Base-by-base conservation (phyloP, 306 rosid species). In the Sechiopsis laciniata region DNA sequence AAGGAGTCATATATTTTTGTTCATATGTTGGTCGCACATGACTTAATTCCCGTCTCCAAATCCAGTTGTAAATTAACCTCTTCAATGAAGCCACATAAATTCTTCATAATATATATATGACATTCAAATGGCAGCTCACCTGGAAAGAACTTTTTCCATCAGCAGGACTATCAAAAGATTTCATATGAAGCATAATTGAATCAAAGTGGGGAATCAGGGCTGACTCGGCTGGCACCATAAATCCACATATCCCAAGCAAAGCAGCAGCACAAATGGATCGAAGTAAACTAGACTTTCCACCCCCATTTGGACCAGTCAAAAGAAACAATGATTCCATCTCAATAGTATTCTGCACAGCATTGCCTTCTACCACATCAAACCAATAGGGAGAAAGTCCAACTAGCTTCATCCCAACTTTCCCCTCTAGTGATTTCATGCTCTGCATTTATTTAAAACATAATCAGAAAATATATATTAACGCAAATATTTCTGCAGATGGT, bases 251-350 rank as follows among this genome's bases (percentile, higher is more conserved):
- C 75, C 98, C 98, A 76, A 94, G 98, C 72, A 94, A 85, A 12
- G 89, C 77, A 71, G 97, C 92, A 73, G 98, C 98, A 82, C 97
- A 94, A 72, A 90, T 75, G 76, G 98, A 94, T 76, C 97, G 88
- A 65, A 94, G 88, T 71, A 94, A 84, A 79, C 98, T 94, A 74
- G 97, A 94, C 82, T 94, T 94, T 68, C 98, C 97, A 67, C 98
- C 98, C 37, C 98, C 98, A 86, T 94, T 94, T 45, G 97, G 98
- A 73, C 98, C 97, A 8, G 98, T 94, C 88, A 94, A 84, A 67
- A 94, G 97, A 82, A 87, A 85, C 53, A 94, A 85, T 24, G 96
- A 90, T 22, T 87, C 87, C 97, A 94, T 90, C 82, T 87, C 95
- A 59, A 94, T 91, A 17, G 84, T 84, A 79, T 94, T 94, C 72